Evolutionary conservation across 169 alveolate species (phyloP), one percentile per base, ranked within the genome.

Genomic region (Perkinsus olseni): DNA sequence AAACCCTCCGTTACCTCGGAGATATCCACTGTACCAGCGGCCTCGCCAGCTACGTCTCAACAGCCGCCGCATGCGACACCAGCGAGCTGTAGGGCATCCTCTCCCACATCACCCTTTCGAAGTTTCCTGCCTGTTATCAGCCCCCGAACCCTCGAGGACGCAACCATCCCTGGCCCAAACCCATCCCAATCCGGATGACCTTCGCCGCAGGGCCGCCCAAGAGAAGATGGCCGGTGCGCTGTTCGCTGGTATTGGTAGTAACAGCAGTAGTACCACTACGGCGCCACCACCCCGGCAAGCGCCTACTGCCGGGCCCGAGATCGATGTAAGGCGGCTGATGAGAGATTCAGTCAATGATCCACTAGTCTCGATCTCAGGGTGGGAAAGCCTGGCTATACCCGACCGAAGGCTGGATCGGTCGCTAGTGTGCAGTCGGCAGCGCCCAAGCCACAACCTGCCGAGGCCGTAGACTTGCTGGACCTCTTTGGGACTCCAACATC

Each of bases 141-240:
- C 82, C 31, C 82, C 82, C 82, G 82, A 62, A 24, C 82, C 82
- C 31, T 13, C 82, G 82, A 62, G 82, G 82, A 3, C 82, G 31
- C 34, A 4, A 24, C 37, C 82, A 1, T 28, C 82, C 28, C 36
- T 40, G 50, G 50, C 82, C 31, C 31, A 4, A 0, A 24, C 82
- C 37, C 17, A 62, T 62, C 37, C 34, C 37, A 62, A 24, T 62
- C 1, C 82, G 82, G 82, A 62, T 13, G 82, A 62, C 10, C 31
- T 21, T 0, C 82, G 82, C 17, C 82, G 82, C 17, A 62, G 82
- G 17, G 82, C 82, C 34, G 82, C 82, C 1, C 82, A 91, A 91
- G 94, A 92, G 92, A 91, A 91, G 51, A 92, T 74, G 92, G 94
- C 94, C 3, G 94, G 92, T 17, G 94, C 94, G 36, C 92, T 92